A percentile compares a stretch with the other conserved stretches of the same genome.
Evolutionary conservation across 108 stramenopile genomes (phyloP).

Genomic region (Parmales sp.): DNA sequence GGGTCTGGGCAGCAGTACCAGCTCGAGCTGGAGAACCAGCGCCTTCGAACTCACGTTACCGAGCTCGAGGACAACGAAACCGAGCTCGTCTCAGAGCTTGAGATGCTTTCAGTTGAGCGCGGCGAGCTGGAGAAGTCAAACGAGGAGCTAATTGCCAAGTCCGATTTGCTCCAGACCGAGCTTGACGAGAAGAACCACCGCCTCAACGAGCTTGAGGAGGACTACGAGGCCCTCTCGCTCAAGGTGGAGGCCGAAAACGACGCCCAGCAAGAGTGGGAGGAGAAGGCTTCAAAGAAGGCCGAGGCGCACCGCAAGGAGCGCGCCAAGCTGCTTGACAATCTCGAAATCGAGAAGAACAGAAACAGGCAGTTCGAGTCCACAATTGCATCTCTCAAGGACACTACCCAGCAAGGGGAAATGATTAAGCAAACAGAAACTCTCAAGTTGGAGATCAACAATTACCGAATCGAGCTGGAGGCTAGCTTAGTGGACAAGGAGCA

Average conservation of each 20-base stretch:
- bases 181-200: not conserved
- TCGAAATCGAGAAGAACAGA: conserved; percentile 4
- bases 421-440: not conserved
- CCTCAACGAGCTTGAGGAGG: not conserved
- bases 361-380: not conserved
- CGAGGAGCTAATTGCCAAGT: not conserved
- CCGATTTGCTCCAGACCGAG: not conserved
- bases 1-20: not conserved
- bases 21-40: conserved; percentile 12
- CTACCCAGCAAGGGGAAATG: not conserved
- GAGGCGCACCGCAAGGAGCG: not conserved
- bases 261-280: conserved; percentile 9
- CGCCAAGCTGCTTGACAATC: conserved; percentile 1
- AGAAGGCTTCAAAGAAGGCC: not conserved
- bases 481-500: conserved; percentile 2
- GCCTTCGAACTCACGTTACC: not conserved
- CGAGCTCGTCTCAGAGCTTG: conserved; percentile 10
- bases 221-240: not conserved
- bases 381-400: not conserved
- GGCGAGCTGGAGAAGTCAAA: not conserved
- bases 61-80: conserved; percentile 15
- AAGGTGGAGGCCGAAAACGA: conserved; percentile 14
- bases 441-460: not conserved
- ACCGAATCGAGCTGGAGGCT: not conserved
- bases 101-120: not conserved